phyloP scores from a whole-genome alignment of 306 rosid species.

The Prunus padus region DNA sequence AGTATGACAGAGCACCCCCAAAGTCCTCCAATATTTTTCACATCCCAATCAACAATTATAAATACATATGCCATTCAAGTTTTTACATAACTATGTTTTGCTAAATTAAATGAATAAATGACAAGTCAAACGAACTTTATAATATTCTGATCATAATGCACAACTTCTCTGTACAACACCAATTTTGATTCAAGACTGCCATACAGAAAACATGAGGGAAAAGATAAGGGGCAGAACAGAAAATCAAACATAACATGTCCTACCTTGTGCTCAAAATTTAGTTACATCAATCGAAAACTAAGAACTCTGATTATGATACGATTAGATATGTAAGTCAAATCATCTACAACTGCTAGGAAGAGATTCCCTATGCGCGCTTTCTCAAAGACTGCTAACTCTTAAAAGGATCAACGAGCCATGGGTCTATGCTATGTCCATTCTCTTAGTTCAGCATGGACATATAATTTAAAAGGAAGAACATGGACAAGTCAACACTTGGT shows the following conservation, averaged over 20 bases:
- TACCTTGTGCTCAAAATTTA: no score
- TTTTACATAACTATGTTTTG: neutral
- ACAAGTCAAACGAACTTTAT: neutral
- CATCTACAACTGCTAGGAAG: no score
- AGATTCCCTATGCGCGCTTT: no score
- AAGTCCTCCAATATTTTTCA: no score
- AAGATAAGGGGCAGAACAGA: no score
- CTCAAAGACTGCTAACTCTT: slow-evolving; percentile 11
- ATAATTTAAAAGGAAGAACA: neutral
- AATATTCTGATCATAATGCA: neutral
- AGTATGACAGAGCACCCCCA: no score
- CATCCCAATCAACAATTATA: no score
- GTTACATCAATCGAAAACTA: neutral
- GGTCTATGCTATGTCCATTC: neutral
- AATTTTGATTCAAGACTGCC: neutral
- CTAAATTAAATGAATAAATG: neutral
- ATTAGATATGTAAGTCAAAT: neutral
- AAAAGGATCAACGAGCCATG: neutral
- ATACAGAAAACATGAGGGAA: neutral
- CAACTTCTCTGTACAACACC: neutral
- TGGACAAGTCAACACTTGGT: neutral
- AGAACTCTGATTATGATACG: neutral
- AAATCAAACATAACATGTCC: no score
- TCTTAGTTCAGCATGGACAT: neutral
- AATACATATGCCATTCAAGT: no score